Evolutionary conservation across 2,329 filamentous ascomycete species (phyloP), one percentile per base, ranked within the genome.

Genomic region (Colletotrichum sp.): DNA sequence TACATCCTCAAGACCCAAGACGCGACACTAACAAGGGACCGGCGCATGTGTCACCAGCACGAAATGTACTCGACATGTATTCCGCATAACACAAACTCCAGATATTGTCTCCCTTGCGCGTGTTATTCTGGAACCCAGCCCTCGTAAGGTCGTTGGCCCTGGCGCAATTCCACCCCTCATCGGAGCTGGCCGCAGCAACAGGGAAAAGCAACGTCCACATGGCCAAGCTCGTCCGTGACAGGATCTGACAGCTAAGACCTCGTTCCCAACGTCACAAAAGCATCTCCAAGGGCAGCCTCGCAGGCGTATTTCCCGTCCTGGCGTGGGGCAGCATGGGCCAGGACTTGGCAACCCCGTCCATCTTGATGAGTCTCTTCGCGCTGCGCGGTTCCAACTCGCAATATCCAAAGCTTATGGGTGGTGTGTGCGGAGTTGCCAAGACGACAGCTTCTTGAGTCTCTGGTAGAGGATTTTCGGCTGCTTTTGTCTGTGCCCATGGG

Each of bases 391-490:
- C 36, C 55, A 56, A 72, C 55, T 30, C 25, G 10, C 64, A 65
- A 34, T 27, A 60, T 25, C 58, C 48, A 34, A 69, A 74, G 64
- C 56, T 58, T 60, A 30, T 27, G 56, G 25, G 27, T 36, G 58
- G 64, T 65, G 48, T 73, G 74, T 58, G 70, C 65, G 70, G 74
- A 43, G 70, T 28, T 39, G 74, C 74, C 74, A 76, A 76, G 74
- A 69, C 7, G 32, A 65, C 43, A 30, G 56, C 43, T 65, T 67
- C 64, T 67, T 15, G 48, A 69, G 39, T 66, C 73, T 60, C 64
- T 55, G 58, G 56, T 22, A 73, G 43, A 69, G 43, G 39, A 65
- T 74, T 34, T 65, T 65, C 58, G 58, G 65, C 30, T 69, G 48
- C 22, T 60, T 66, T 74, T 22, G 58, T 65, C 34, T 75, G 56